These are phyloP conservation scores for Henningerozyma blattae DNA, from an alignment of 805 yeast species.

Conservation along the genomic window DNA sequence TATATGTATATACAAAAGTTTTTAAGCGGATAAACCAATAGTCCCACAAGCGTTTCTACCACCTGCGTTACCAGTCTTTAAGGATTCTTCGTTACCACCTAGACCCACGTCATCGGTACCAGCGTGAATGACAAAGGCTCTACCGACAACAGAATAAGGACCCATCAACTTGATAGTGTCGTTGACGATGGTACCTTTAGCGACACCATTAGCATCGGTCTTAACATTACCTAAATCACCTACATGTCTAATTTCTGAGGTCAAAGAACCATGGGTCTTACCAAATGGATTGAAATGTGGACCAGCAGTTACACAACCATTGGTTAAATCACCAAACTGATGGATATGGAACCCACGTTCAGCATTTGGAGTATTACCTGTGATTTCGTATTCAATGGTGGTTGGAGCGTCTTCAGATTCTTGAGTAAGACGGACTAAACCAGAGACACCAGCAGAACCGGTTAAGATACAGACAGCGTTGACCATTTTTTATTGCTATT, in stretches of 20 bases:
- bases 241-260: slow-evolving; percentile 32
- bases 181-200: slow-evolving; percentile 83
- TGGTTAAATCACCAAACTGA: slow-evolving; percentile 91
- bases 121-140: slow-evolving; percentile 89
- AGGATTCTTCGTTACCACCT: slow-evolving; percentile 84
- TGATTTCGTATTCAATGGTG: slow-evolving; percentile 75
- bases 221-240: slow-evolving; percentile 95
- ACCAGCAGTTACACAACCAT: slow-evolving; percentile 98
- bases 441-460: slow-evolving; percentile 87
- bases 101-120: slow-evolving; percentile 92
- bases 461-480: slow-evolving; percentile 83
- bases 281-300: slow-evolving; percentile 92
- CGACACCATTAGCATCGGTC: slow-evolving; percentile 80
- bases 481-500: slow-evolving; percentile 21
- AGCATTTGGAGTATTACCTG: slow-evolving; percentile 82
- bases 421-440: slow-evolving; percentile 84
- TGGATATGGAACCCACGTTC: slow-evolving; percentile 96
- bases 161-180: slow-evolving; percentile 70
- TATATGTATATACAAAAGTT: slow-evolving; percentile 1
- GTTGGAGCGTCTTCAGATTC: slow-evolving; percentile 67
- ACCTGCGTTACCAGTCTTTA: slow-evolving; percentile 96
- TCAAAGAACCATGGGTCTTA: slow-evolving; percentile 87
- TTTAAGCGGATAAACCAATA: slow-evolving; percentile 42
- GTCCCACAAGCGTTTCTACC: slow-evolving; percentile 98
- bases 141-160: slow-evolving; percentile 78